A percentile compares a stretch with the other conserved stretches of the same genome.
These are phyloP conservation scores for Coffea humblotiana DNA, from an alignment of 305 asterid genomes.

Conservation along the genomic window DNA sequence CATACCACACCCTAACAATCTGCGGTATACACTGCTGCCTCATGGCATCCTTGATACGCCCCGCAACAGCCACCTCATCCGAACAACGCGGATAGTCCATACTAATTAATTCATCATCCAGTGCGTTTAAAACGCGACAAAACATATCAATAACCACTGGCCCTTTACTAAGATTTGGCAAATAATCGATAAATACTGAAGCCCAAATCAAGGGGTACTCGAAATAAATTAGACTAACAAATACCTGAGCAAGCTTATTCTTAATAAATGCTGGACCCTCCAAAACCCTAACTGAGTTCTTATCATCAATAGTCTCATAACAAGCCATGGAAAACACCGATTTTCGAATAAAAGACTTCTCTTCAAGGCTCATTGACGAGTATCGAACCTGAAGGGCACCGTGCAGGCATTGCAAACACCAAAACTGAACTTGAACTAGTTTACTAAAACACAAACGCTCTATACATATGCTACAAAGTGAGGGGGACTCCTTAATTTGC, in stretches of 20 bases:
- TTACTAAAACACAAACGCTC: slow-evolving; percentile 63
- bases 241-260: slow-evolving; percentile 93
- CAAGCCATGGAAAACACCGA: slow-evolving; percentile 74
- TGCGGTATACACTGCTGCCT: slow-evolving; percentile 87
- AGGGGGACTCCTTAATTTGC: slow-evolving; percentile 70
- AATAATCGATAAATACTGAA: slow-evolving; percentile 76
- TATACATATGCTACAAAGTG: slow-evolving; percentile 74
- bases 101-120: slow-evolving; percentile 88
- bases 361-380: slow-evolving; percentile 59
- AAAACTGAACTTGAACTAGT: slow-evolving; percentile 81
- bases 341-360: slow-evolving; percentile 68
- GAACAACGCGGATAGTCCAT: slow-evolving; percentile 69
- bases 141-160: slow-evolving; percentile 75
- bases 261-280: slow-evolving; percentile 78
- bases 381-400: slow-evolving; percentile 63
- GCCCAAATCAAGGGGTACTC: slow-evolving; percentile 88
- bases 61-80: slow-evolving; percentile 61
- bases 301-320: slow-evolving; percentile 50
- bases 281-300: slow-evolving; percentile 47
- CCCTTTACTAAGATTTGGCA: slow-evolving; percentile 69
- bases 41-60: slow-evolving; percentile 86
- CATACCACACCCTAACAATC: slow-evolving; percentile 77
- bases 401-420: slow-evolving; percentile 89
- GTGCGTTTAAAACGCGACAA: slow-evolving; percentile 69
- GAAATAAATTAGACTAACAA: slow-evolving; percentile 67